phyloP scores from a whole-genome alignment of 129 eudicot genomes.

The Artemisia argyi region DNA sequence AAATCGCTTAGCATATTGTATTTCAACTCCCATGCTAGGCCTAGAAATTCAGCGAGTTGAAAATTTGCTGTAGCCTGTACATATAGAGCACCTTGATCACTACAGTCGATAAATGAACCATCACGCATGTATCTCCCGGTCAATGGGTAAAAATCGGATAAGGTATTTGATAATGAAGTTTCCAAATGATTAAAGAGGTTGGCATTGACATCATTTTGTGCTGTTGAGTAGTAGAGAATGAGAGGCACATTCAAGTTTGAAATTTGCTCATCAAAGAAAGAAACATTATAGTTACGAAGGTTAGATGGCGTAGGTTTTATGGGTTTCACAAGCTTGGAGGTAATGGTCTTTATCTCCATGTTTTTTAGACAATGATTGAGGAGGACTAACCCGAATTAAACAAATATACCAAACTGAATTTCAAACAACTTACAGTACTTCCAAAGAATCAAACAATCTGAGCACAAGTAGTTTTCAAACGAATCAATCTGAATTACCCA shows the following conservation, averaged over 20 bases:
- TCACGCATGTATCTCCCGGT: constrained; percentile 19
- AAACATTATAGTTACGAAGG: constrained; percentile 23
- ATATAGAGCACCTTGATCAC: too few species aligned
- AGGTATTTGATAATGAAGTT: not conserved
- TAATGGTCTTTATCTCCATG: not conserved
- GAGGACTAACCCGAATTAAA: too few species aligned
- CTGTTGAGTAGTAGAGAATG: constrained; percentile 28
- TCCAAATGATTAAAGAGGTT: constrained; percentile 1
- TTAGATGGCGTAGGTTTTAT: constrained; percentile 25
- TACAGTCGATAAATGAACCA: not conserved
- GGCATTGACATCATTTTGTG: not conserved
- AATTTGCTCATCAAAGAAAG: constrained; percentile 27
- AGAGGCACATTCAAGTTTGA: constrained; percentile 7
- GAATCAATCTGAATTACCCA: too few species aligned
- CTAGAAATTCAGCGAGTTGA: constrained; percentile 12
- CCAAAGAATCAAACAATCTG: too few species aligned
- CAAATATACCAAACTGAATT: too few species aligned
- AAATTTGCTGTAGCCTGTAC: too few species aligned
- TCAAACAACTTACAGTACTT: too few species aligned
- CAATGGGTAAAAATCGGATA: not conserved
- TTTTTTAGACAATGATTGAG: not conserved
- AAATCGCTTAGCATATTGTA: not conserved
- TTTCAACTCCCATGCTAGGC: not conserved
- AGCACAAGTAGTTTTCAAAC: too few species aligned
- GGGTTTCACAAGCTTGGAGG: constrained; percentile 30